phyloP scores from a whole-genome alignment of 805 yeast genomes.

The Limtongia smithiae region DNA sequence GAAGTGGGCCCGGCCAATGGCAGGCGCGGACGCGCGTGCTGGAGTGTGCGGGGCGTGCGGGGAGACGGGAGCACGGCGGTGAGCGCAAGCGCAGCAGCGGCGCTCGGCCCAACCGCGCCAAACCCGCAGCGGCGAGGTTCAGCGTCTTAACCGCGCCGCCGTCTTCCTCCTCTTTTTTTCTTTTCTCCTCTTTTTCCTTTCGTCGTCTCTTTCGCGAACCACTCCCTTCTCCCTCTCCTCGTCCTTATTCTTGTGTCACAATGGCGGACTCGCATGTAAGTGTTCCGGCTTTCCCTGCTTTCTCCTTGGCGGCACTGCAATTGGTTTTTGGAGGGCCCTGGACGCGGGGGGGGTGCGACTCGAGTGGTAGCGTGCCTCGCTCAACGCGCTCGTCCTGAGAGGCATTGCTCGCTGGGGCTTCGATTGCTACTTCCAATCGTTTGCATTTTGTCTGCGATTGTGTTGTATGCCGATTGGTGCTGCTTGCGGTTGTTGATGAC shows the following conservation, averaged over 20 bases:
- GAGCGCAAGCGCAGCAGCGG: background rate
- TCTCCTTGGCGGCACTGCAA: background rate
- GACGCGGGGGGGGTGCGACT: background rate
- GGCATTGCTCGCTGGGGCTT: no score
- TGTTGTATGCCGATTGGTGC: no score
- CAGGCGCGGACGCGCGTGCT: no score
- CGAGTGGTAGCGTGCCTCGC: background rate
- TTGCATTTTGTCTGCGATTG: no score
- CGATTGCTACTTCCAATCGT: no score
- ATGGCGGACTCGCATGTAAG: constrained; percentile 22
- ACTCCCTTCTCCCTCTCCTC: background rate
- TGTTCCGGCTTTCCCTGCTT: background rate
- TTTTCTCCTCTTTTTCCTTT: constrained; percentile 3
- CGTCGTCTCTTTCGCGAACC: constrained; percentile 1
- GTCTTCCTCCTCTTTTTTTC: constrained; percentile 4
- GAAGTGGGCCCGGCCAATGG: no score
- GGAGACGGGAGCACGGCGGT: background rate
- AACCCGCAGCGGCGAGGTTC: background rate
- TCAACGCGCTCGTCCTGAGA: no score
- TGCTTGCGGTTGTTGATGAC: no score
- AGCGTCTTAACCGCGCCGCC: constrained; percentile 8
- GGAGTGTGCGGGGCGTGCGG: background rate
- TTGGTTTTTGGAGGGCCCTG: no score
- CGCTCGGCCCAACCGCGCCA: constrained; percentile 7
- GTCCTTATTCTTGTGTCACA: background rate